These are phyloP conservation scores for Nemania abortiva DNA, from an alignment of 2,329 filamentous ascomycete species.

Conservation along the genomic window DNA sequence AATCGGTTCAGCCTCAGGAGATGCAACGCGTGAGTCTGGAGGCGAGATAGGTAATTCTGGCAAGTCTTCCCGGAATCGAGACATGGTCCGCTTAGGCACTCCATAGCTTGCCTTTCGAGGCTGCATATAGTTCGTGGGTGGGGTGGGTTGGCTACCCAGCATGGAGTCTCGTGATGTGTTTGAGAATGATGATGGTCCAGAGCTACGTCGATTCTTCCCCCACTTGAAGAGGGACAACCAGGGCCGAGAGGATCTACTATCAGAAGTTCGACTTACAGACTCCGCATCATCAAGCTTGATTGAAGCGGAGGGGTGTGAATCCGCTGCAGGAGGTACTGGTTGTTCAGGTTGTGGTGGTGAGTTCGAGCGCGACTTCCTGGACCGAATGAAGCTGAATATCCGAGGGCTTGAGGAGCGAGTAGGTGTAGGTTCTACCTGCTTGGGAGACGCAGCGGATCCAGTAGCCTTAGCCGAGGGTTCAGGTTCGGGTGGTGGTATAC, in stretches of 20 bases:
- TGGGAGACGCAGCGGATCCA: constrained; percentile 21
- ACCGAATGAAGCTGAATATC: constrained; percentile 57
- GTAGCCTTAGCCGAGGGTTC: constrained; percentile 35
- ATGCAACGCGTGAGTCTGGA: constrained; percentile 83
- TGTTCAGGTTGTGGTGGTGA: constrained; percentile 60
- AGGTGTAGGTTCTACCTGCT: constrained; percentile 34
- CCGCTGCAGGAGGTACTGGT: constrained; percentile 50
- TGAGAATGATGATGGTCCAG: constrained; percentile 82
- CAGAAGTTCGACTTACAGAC: constrained; percentile 66
- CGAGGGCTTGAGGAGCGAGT: constrained; percentile 52
- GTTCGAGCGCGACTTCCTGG: constrained; percentile 63
- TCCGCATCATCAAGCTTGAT: constrained; percentile 62
- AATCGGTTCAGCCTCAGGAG: constrained; percentile 72
- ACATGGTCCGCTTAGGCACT: constrained; percentile 82
- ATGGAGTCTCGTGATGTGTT: constrained; percentile 94
- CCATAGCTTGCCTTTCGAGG: constrained; percentile 55
- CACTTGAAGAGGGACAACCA: constrained; percentile 84
- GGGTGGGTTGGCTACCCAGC: constrained; percentile 57
- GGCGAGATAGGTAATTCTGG: constrained; percentile 89
- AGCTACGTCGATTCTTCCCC: constrained; percentile 68
- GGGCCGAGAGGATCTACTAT: constrained; percentile 64
- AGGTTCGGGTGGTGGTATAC: constrained; percentile 54
- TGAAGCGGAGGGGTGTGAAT: constrained; percentile 52
- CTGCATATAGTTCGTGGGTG: constrained; percentile 51
- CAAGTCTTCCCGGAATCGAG: constrained; percentile 91